Evolutionary conservation across 768 basidiomycete species (phyloP).

Genomic region (Jaapia argillacea): DNA sequence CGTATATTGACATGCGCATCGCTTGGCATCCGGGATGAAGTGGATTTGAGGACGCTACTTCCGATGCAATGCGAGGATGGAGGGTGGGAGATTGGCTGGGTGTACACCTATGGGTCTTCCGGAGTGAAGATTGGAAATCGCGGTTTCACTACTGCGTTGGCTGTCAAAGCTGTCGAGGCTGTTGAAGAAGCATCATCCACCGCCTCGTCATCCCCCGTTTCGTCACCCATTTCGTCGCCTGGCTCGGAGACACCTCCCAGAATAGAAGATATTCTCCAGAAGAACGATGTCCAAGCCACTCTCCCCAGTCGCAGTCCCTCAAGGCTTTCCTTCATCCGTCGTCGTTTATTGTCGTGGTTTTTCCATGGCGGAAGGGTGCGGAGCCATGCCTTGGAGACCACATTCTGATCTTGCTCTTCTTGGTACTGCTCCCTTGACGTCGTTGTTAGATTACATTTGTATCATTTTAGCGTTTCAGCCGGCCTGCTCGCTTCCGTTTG

Average conservation of each 20-base stretch:
- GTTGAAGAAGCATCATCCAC: neutral
- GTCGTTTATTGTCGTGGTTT: neutral
- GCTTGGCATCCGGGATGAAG: slow-evolving; percentile 28
- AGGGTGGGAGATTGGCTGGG: slow-evolving; percentile 41
- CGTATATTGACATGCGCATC: slow-evolving; percentile 32
- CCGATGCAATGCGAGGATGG: slow-evolving; percentile 38
- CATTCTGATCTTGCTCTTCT: too few species aligned
- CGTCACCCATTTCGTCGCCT: too few species aligned
- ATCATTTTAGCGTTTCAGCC: too few species aligned
- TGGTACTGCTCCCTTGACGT: too few species aligned
- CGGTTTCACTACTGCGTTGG: slow-evolving; percentile 41
- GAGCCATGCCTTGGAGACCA: neutral
- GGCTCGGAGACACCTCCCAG: too few species aligned
- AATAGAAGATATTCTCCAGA: too few species aligned
- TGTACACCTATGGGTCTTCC: slow-evolving; percentile 39
- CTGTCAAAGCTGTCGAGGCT: slow-evolving; percentile 31
- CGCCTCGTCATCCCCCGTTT: neutral
- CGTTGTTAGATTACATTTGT: too few species aligned
- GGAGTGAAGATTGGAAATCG: slow-evolving; percentile 37
- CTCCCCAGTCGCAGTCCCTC: neutral
- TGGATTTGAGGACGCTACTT: slow-evolving; percentile 31
- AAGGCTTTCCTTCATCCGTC: neutral
- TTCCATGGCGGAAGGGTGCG: neutral
- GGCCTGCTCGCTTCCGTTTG: too few species aligned
- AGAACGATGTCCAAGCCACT: neutral